Evolutionary conservation across 495 filamentous ascomycete species (phyloP).

Genomic region (Talaromyces wortmannii): DNA sequence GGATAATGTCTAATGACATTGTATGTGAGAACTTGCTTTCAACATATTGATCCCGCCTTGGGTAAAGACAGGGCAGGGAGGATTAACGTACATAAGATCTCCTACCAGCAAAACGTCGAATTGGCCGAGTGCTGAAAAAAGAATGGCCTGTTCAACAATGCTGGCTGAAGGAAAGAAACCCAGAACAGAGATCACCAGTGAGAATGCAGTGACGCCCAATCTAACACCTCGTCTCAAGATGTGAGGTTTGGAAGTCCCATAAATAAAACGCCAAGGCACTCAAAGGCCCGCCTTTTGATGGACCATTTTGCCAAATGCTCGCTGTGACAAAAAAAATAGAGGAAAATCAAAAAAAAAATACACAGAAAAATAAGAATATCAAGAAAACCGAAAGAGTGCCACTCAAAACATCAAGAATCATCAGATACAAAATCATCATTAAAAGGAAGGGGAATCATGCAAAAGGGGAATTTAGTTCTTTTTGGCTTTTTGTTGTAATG

Average conservation of each 20-base stretch:
- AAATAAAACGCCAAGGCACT: conserved; percentile 29
- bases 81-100: conserved; percentile 76
- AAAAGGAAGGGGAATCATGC: conserved; percentile 4
- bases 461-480: conserved; percentile 5
- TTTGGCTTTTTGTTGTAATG: background rate
- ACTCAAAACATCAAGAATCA: background rate
- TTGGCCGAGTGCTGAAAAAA: conserved; percentile 41
- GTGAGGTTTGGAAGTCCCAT: conserved; percentile 9
- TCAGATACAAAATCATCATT: background rate
- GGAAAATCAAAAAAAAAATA: conserved; percentile 12
- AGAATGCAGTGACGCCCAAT: conserved; percentile 26
- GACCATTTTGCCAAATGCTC: conserved; percentile 28
- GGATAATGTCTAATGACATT: conserved; percentile 33
- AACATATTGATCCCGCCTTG: conserved; percentile 40
- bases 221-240: conserved; percentile 18
- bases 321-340: conserved; percentile 22
- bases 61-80: conserved; percentile 45
- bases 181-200: conserved; percentile 24
- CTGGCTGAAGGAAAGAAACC: conserved; percentile 15
- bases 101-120: conserved; percentile 52
- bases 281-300: conserved; percentile 23
- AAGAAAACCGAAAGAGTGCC: background rate
- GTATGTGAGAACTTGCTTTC: conserved; percentile 49
- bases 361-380: background rate
- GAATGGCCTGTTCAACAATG: conserved; percentile 23